Percentiles rank a stretch among this genome's conserved stretches.
Evolutionary conservation across 2,329 filamentous ascomycete species (phyloP).

Genomic region (Fusarium sp.): DNA sequence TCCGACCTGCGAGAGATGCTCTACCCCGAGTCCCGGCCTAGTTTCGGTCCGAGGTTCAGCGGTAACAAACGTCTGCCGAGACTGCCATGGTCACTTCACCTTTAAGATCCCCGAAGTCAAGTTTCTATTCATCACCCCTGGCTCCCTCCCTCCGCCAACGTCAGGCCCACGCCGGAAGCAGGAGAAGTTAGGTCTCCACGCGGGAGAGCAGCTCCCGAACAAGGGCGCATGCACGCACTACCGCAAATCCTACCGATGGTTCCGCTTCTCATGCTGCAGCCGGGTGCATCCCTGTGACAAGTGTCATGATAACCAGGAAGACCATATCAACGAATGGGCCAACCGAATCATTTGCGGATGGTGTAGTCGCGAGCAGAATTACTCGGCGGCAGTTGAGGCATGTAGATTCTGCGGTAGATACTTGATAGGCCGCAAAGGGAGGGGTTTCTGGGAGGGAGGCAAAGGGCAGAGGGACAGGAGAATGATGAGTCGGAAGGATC

Average conservation of each 20-base stretch:
- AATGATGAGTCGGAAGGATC: conserved; percentile 80
- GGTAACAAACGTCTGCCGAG: conserved; percentile 78
- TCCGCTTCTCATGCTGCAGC: conserved; percentile 71
- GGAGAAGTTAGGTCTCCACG: conserved; percentile 67
- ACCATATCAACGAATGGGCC: conserved; percentile 83
- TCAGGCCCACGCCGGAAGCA: conserved; percentile 58
- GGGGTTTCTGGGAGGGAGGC: conserved; percentile 88
- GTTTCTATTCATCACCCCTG: conserved; percentile 76
- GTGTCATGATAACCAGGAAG: conserved; percentile 78
- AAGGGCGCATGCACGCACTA: conserved; percentile 69
- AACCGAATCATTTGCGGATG: conserved; percentile 85
- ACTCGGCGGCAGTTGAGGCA: conserved; percentile 72
- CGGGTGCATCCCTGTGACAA: conserved; percentile 71
- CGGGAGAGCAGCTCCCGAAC: conserved; percentile 65
- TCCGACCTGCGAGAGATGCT: conserved; percentile 82
- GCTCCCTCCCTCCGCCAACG: conserved; percentile 55
- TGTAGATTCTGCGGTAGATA: conserved; percentile 78
- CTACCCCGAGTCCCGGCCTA: conserved; percentile 74
- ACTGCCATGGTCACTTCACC: conserved; percentile 82
- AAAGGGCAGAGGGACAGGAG: conserved; percentile 79
- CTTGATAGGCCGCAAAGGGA: conserved; percentile 72
- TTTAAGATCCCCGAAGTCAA: conserved; percentile 83
- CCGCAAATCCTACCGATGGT: conserved; percentile 70
- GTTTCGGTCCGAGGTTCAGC: conserved; percentile 79
- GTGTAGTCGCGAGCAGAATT: conserved; percentile 84